Base-by-base conservation (phyloP, 768 basidiomycete species). In the Leccinum boreale region DNA sequence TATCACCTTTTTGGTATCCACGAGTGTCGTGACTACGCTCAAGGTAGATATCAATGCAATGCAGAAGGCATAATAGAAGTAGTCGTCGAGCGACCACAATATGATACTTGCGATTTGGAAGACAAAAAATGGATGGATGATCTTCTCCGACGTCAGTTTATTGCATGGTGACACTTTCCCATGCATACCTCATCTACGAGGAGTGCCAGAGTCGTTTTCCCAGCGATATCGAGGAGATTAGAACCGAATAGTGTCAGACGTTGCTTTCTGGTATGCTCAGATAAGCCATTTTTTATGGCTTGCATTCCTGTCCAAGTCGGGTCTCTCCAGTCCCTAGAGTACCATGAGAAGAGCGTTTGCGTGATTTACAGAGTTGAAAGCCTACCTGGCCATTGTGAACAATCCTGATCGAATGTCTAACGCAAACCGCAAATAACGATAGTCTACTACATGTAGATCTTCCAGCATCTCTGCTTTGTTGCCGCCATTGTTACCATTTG, bases 91-190 rank as follows among this genome's bases (percentile, higher is more conserved):
- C 2, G 90, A 89, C 97, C 97, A 99, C 6, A 99, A 76, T 39
- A 91, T 77, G 63, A 98, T 90, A 62, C 94, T 97, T 51, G 93
- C 93, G 62, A 98, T 87, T 80, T 99, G 97, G 69, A 99, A 99
- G 55, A 99, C 89, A 69, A 98, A 98, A 74, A 98, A 98, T 1
- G 97, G 97, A 69, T 98, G 96, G 39, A 98, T 88, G 47, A 97
- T 85, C 93, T 87, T 60, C 33, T 29, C 44, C 24, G 6, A 57
- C 14, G 44, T 62, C 52, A 63, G 53, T 10, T 56, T 17, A 48
- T 35, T 8, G 39, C 48, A 28, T 29, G 21, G 15, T 33, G 19
- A 52, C 12, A 36, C 10, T n/a, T 36, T 14, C 53, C 15, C n/a
- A 23, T 36, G 68, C 75, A 53, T 71, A 93, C 94, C 81, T 98